Evolutionary conservation across 768 basidiomycete species (phyloP).

Genomic region (Rhodocollybia butyracea): DNA sequence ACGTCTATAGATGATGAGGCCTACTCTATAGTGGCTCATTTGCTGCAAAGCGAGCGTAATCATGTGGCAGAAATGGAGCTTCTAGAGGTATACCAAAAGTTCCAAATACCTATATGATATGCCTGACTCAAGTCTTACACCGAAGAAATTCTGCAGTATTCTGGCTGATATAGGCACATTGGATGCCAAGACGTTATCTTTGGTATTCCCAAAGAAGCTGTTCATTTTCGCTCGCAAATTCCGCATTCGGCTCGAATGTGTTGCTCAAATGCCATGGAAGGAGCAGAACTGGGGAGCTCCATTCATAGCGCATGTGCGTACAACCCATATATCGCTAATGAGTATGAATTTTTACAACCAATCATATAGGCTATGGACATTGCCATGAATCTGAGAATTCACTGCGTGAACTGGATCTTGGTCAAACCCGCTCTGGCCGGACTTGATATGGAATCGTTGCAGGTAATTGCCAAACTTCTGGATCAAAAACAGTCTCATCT

Average conservation of each 20-base stretch:
- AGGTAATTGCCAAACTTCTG: background rate
- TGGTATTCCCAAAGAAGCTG: conserved; percentile 8
- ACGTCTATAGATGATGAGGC: background rate
- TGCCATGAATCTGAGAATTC: conserved; percentile 4
- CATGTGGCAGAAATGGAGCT: conserved; percentile 1
- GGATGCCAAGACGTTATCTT: background rate
- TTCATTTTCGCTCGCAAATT: conserved; percentile 9
- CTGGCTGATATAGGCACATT: background rate
- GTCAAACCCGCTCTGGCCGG: background rate
- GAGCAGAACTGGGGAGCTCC: conserved; percentile 10
- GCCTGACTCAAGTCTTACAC: background rate
- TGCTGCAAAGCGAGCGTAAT: conserved; percentile 2
- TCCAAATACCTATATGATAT: background rate
- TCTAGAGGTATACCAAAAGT: background rate
- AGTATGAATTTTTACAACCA: background rate
- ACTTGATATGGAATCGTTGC: conserved; percentile 1
- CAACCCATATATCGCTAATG: background rate
- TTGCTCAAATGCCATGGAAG: conserved; percentile 2
- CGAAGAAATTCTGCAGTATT: background rate
- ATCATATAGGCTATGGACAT: conserved; percentile 5
- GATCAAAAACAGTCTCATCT: background rate
- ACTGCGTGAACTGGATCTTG: conserved; percentile 7
- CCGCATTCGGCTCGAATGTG: conserved; percentile 6
- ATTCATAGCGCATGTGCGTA: conserved; percentile 7
- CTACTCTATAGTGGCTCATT: background rate